A percentile compares a stretch with the other conserved stretches of the same genome.
Evolutionary conservation across 768 basidiomycete genomes (phyloP).

Genomic region (Chalciporus chontae): DNA sequence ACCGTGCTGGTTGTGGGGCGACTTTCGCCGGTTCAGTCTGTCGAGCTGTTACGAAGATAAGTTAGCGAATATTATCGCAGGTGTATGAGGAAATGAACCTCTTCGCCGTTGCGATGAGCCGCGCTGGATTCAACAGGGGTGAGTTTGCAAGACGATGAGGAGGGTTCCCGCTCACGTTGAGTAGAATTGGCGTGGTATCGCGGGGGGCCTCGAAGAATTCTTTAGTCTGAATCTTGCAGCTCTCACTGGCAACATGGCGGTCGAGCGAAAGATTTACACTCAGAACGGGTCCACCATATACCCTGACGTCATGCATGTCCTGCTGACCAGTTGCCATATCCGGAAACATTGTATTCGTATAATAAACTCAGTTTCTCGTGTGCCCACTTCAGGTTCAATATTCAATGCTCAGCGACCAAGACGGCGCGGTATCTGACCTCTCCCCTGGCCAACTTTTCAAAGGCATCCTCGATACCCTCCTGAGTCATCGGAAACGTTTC

Average conservation of each 20-base stretch:
- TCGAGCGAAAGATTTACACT: neutral
- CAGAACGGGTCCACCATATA: neutral
- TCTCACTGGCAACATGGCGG: conserved; percentile 16
- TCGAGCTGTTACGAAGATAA: conserved; percentile 41
- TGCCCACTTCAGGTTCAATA: no score
- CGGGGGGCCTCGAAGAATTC: neutral
- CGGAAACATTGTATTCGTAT: neutral
- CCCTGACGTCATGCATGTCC: conserved; percentile 15
- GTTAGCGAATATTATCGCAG: neutral
- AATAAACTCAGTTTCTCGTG: neutral
- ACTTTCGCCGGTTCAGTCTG: conserved; percentile 50
- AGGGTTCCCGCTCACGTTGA: conserved; percentile 3
- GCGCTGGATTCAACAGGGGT: conserved; percentile 33
- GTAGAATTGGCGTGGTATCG: neutral
- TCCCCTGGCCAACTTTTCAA: conserved; percentile 24
- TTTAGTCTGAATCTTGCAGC: neutral
- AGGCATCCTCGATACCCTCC: conserved; percentile 29
- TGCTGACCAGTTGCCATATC: neutral
- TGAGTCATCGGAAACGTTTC: conserved; percentile 32
- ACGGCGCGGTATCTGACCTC: conserved; percentile 33
- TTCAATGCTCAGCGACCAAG: conserved; percentile 14
- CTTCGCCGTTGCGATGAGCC: conserved; percentile 57
- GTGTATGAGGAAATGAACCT: conserved; percentile 31
- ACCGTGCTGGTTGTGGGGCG: conserved; percentile 40
- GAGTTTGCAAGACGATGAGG: neutral